Evolutionary conservation across 257 asterid species (phyloP).

Genomic region (Cordia subcordata): DNA sequence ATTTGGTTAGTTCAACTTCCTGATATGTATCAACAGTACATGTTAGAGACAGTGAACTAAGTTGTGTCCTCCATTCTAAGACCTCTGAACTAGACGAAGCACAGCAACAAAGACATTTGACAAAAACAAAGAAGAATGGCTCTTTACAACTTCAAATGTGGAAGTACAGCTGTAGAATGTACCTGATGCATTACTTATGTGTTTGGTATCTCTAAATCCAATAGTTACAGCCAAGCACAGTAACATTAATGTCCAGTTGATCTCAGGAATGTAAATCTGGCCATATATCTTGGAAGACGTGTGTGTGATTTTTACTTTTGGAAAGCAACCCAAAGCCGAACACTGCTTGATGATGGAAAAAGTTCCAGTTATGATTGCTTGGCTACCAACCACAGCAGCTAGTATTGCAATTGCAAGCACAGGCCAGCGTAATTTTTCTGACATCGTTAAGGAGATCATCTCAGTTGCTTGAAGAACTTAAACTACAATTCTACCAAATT

Average conservation of each 20-base stretch:
- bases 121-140: neutral
- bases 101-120: too few relatives aligned
- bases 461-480: neutral
- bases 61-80: too few relatives aligned
- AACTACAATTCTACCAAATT: neutral
- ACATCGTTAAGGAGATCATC: slow-evolving; percentile 3
- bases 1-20: too few relatives aligned
- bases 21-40: too few relatives aligned
- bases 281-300: slow-evolving; percentile 87
- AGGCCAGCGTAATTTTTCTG: slow-evolving; percentile 82
- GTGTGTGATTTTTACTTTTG: slow-evolving; percentile 75
- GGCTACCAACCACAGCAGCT: slow-evolving; percentile 98
- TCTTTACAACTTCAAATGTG: neutral
- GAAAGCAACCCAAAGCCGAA: slow-evolving; percentile 92
- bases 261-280: slow-evolving; percentile 90
- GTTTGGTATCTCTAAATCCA: slow-evolving; percentile 89
- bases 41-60: too few relatives aligned
- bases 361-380: slow-evolving; percentile 89
- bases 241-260: slow-evolving; percentile 89
- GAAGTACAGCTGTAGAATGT: slow-evolving; percentile 5
- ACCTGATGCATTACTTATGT: slow-evolving; percentile 97
- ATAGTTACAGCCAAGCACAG: slow-evolving; percentile 87
- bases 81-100: too few relatives aligned
- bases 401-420: slow-evolving; percentile 94
- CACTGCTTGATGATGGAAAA: slow-evolving; percentile 95